Base-by-base conservation (phyloP, 1,139 yeast species). In the Ogataea hybrid region DNA sequence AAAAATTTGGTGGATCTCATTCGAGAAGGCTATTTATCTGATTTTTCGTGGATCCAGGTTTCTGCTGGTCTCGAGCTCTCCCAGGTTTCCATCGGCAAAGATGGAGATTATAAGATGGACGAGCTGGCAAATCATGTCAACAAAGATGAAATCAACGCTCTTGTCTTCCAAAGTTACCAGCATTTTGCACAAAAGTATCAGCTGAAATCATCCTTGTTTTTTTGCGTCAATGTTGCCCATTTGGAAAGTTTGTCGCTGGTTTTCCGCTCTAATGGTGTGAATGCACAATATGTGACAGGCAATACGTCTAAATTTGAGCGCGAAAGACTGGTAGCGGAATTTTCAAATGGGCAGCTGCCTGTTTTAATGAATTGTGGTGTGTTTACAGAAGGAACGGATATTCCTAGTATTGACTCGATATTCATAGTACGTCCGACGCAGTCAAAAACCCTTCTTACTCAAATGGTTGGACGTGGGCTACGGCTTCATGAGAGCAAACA, bases 381-480 rank as follows among this genome's bases (percentile, higher is more conserved):
- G 3, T 84, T 90, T 53, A 90, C 96, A 0, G 98, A 92, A 62
- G 98, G 98, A 0, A 88, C 97, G 0, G 97, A 90, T 63, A 82
- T 90, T 17, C 97, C 97, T 2, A 82, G 83, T 50, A 84, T 90
- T 44, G 97, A 90, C 58, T 82, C 89, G 21, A 67, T 90, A 7
- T 68, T 90, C 36, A 65, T 90, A 25, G 85, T 88, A 4, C 67
- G 97, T 31, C 97, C 97, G 1, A 86, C 97, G 0, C 73, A 73
- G 46, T 88, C 97, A 1, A 66, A 80, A 25, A 77, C 85, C 0
- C 64, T 89, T 36, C 63, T 88, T 35, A 74, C 81, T 14, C 98
- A 90, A 59, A 90, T 90, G 96, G 75, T 90, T 20, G 98, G 98
- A 1, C 71, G 97, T 47, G 97, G 97, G 0, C 65, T 92, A 39